Evolutionary conservation across 495 filamentous ascomycete genomes (phyloP).

Genomic region (Tuber borchii): DNA sequence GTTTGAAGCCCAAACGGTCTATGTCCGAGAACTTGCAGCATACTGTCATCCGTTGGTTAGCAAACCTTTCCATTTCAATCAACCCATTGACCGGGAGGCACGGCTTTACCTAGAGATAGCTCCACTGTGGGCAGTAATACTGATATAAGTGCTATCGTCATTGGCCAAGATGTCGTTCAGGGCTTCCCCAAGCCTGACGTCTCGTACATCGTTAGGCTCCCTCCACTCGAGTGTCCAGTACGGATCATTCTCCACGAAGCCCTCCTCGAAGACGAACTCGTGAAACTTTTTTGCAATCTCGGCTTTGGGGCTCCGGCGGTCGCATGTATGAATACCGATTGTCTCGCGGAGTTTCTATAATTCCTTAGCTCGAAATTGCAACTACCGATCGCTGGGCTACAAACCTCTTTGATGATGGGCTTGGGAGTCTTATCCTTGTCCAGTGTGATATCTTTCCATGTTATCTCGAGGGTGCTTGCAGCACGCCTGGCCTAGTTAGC

Average conservation of each 20-base stretch:
- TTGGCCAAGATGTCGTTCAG: slow-evolving; percentile 59
- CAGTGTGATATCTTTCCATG: slow-evolving; percentile 35
- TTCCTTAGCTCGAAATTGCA: slow-evolving; percentile 55
- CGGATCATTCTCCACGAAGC: slow-evolving; percentile 58
- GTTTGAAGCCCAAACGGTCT: slow-evolving; percentile 56
- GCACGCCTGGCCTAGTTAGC: slow-evolving; percentile 31
- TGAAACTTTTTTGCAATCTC: slow-evolving; percentile 57
- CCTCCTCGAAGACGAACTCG: slow-evolving; percentile 54
- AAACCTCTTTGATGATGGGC: slow-evolving; percentile 61
- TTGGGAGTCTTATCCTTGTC: slow-evolving; percentile 40
- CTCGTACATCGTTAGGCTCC: slow-evolving; percentile 53
- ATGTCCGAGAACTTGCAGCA: slow-evolving; percentile 52
- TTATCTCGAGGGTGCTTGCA: slow-evolving; percentile 34
- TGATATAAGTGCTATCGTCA: slow-evolving; percentile 58
- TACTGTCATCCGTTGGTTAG: slow-evolving; percentile 12
- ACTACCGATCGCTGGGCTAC: slow-evolving; percentile 58
- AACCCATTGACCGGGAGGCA: not conserved
- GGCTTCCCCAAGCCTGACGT: slow-evolving; percentile 50
- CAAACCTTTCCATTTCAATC: not conserved
- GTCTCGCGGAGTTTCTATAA: slow-evolving; percentile 55
- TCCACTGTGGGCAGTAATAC: slow-evolving; percentile 56
- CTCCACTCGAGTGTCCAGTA: slow-evolving; percentile 54
- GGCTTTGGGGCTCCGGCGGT: slow-evolving; percentile 55
- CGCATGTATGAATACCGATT: slow-evolving; percentile 72
- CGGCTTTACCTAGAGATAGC: slow-evolving; percentile 30